Percentiles rank a stretch among this genome's conserved stretches.
These are phyloP conservation scores for Emericellopsis atlantica DNA, from an alignment of 2,329 filamentous ascomycete genomes.

Conservation along the genomic window DNA sequence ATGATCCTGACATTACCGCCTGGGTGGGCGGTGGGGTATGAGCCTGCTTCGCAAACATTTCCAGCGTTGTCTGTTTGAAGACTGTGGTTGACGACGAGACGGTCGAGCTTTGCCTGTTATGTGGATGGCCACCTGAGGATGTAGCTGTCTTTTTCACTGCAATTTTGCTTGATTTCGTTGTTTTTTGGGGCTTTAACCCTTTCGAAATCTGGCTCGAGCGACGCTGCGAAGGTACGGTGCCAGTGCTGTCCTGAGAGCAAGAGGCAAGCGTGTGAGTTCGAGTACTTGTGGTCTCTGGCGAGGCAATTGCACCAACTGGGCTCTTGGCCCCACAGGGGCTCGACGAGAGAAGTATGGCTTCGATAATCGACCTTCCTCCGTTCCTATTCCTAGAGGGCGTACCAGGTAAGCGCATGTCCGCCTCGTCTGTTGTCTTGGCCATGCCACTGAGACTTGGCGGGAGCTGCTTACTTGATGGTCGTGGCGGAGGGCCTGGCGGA, in stretches of 20 bases:
- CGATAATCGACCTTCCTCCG: slow-evolving; percentile 8
- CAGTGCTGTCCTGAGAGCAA: slow-evolving; percentile 8
- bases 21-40: background rate
- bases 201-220: slow-evolving; percentile 8
- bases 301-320: no score
- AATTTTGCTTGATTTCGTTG: background rate
- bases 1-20: background rate
- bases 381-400: slow-evolving; percentile 23
- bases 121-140: background rate
- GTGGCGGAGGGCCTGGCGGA: slow-evolving; percentile 11
- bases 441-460: slow-evolving; percentile 4
- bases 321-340: slow-evolving; percentile 18
- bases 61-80: slow-evolving; percentile 19
- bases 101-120: background rate
- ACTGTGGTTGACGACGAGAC: slow-evolving; percentile 1
- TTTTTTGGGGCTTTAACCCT: slow-evolving; percentile 5
- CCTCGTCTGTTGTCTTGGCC: no score
- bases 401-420: slow-evolving; percentile 22
- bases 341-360: slow-evolving; percentile 31
- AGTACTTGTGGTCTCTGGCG: no score
- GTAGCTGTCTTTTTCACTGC: background rate
- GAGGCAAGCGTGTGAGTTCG: slow-evolving; percentile 5
- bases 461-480: slow-evolving; percentile 23
- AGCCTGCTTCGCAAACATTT: slow-evolving; percentile 11
- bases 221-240: slow-evolving; percentile 12